Conservation (phyloP, 2,329 filamentous ascomycete species). For the Ophiostoma quercus region DNA sequence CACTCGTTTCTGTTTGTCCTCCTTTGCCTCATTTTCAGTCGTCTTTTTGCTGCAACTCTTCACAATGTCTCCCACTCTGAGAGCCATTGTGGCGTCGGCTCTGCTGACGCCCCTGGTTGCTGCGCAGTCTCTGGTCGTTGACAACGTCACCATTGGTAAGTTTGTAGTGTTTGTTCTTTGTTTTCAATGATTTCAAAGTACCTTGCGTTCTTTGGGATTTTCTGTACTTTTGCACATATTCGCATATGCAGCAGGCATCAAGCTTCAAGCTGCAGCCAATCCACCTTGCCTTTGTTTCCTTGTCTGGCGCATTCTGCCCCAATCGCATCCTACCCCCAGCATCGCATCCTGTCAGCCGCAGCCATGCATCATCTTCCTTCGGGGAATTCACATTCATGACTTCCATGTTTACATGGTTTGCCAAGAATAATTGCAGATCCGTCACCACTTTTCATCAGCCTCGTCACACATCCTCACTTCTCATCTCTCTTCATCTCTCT, state of each 20-base stretch:
- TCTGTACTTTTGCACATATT: neutral
- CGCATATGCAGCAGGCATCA: neutral
- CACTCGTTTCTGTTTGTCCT: neutral
- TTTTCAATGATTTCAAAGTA: neutral
- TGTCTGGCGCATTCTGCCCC: neutral
- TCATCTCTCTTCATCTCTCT: neutral
- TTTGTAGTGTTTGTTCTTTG: neutral
- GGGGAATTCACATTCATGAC: neutral
- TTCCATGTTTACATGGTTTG: neutral
- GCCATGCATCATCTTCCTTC: neutral
- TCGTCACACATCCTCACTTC: neutral
- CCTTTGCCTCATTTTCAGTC: neutral
- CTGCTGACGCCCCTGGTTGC: conserved; percentile 22
- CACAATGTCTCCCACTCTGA: conserved; percentile 11
- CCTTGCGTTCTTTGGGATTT: neutral
- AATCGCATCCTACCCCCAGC: neutral
- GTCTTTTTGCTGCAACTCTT: neutral
- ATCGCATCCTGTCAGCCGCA: neutral
- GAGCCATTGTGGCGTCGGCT: conserved; percentile 19
- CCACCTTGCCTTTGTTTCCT: neutral
- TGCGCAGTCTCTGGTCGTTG: conserved; percentile 23
- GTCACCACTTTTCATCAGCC: neutral
- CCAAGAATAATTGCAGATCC: conserved; percentile 6
- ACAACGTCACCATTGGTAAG: conserved; percentile 23
- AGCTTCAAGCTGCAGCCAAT: neutral